A percentile compares a stretch with the other conserved stretches of the same genome.
Conservation (phyloP, 768 basidiomycete genomes). For the Leccinum subgranulosum region DNA sequence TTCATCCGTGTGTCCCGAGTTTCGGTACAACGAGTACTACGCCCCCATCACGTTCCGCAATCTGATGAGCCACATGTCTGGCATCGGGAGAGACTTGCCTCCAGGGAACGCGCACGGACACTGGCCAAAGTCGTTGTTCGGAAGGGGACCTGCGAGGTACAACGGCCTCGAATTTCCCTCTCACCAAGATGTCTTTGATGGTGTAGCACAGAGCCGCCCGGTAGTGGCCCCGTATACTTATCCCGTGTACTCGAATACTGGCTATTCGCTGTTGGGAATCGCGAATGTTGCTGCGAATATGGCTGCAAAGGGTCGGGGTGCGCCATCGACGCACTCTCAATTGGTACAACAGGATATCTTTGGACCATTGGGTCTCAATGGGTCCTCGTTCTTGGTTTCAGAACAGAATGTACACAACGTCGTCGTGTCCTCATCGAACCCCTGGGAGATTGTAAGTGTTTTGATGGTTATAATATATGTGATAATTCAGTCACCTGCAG, state of each 20-base stretch:
- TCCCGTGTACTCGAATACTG: conserved; percentile 43
- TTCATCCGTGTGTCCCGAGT: conserved; percentile 25
- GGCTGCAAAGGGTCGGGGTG: conserved; percentile 11
- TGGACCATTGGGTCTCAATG: conserved; percentile 41
- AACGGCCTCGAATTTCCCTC: conserved; percentile 33
- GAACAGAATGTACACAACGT: conserved; percentile 34
- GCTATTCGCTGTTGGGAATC: conserved; percentile 33
- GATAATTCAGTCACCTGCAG: conserved; percentile 17
- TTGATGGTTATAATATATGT: background rate
- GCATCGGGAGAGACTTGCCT: conserved; percentile 35
- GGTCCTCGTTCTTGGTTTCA: conserved; percentile 41
- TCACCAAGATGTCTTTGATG: conserved; percentile 32
- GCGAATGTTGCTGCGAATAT: conserved; percentile 35
- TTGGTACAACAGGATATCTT: conserved; percentile 50
- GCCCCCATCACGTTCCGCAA: conserved; percentile 38
- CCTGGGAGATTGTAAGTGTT: conserved; percentile 35
- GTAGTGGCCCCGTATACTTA: conserved; percentile 42
- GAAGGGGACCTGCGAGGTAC: conserved; percentile 26
- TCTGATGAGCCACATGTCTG: conserved; percentile 40
- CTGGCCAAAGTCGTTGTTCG: conserved; percentile 40
- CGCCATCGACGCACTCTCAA: conserved; percentile 37
- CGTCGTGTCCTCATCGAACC: conserved; percentile 37
- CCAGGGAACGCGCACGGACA: conserved; percentile 26
- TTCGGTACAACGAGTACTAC: conserved; percentile 19
- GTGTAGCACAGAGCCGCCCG: conserved; percentile 37